Evolutionary conservation across 495 filamentous ascomycete genomes (phyloP).

Genomic region (Choiromyces venosus): DNA sequence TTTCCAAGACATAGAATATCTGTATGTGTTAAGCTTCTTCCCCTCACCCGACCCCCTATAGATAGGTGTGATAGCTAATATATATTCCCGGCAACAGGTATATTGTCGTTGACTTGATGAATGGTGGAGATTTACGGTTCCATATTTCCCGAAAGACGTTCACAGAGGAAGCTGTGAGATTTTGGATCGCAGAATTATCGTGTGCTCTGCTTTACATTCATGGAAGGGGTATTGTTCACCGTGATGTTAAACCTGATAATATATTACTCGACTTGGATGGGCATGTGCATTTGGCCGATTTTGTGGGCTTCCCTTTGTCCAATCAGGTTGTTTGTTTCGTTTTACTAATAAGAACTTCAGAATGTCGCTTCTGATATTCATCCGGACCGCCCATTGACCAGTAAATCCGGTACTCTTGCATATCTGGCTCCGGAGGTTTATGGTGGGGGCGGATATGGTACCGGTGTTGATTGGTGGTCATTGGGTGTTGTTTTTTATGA

Average conservation of each 20-base stretch:
- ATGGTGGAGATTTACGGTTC: constrained; percentile 91
- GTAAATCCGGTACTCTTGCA: constrained; percentile 92
- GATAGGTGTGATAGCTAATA: neutral
- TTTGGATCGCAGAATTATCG: constrained; percentile 91
- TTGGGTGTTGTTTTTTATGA: constrained; percentile 95
- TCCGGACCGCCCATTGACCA: constrained; percentile 75
- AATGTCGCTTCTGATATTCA: constrained; percentile 94
- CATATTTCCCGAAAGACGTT: constrained; percentile 98
- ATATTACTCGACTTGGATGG: constrained; percentile 88
- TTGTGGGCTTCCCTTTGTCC: constrained; percentile 56
- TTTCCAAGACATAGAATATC: constrained; percentile 98
- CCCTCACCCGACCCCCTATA: neutral
- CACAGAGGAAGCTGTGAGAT: constrained; percentile 91
- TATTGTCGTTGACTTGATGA: constrained; percentile 97
- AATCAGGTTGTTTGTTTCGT: neutral
- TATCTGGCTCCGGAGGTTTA: constrained; percentile 97
- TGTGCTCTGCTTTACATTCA: constrained; percentile 92
- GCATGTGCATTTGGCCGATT: constrained; percentile 96
- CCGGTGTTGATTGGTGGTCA: constrained; percentile 97
- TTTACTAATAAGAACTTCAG: constrained; percentile 46
- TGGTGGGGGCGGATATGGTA: constrained; percentile 73
- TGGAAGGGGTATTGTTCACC: constrained; percentile 84
- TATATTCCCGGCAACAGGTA: constrained; percentile 56
- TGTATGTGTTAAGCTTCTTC: constrained; percentile 55
- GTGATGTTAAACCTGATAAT: constrained; percentile 97